Base-by-base conservation (phyloP, 805 yeast species). In the Candida wancherniae region DNA sequence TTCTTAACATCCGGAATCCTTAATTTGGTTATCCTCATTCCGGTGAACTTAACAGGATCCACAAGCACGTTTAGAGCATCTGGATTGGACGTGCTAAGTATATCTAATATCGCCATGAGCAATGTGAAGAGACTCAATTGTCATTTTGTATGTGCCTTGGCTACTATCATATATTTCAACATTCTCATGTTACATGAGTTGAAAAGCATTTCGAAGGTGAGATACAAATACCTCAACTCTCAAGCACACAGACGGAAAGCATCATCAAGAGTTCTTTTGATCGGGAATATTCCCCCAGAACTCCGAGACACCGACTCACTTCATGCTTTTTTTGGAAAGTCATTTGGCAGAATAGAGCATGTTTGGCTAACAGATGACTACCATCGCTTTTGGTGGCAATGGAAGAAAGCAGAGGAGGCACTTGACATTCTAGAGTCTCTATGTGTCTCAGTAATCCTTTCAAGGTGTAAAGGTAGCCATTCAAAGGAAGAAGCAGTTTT, bases 11-110 rank as follows among this genome's bases (percentile, higher is more conserved):
- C 80, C 14, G 78, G 84, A 0, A 30, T 71, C 0, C 36, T 80
- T 8, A 73, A 76, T 33, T 55, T 82, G 16, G 71, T 84, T 0
- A 56, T 81, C 0, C 57, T 86, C 19, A 44, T 83, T 2, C 88
- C 92, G 0, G 59, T 84, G 1, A 85, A 85, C 51, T 51, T 58
- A 28, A 55, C 63, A 1, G 76, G 78, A 1, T 46, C 47, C 23
- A 47, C 45, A 22, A 35, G 28, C 3, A 37, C 45, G 3, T 50
- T 47, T 34, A 36, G 49, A 9, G 68, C 66, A 2, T 25, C 46
- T 0, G 85, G 87, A 0, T 57, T 87, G 28, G 95, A 86, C 45
- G 62, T 57, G 28, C 61, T 84, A 6, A 82, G 94, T 12, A 71
- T 84, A 52, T 75, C 92, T 3, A 81, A 83, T 46, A 69, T 85